Evolutionary conservation across 1,284 basidiomycete species (phyloP).

Genomic region (Cryptococcus neoformans): DNA sequence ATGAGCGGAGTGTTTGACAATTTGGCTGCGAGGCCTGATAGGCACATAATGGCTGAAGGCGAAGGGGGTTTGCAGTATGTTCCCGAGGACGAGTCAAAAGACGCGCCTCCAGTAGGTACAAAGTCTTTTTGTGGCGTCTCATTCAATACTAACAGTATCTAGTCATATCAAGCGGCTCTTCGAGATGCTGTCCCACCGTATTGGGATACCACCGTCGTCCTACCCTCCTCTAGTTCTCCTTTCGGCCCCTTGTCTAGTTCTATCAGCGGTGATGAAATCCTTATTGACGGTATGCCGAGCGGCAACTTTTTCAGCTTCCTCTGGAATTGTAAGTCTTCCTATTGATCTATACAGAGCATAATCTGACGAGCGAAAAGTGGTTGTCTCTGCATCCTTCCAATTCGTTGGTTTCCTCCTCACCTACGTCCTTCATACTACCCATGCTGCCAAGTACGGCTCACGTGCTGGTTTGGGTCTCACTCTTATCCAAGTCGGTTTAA

Average conservation of each 20-base stretch:
- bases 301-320: conserved; percentile 54
- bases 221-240: conserved; percentile 52
- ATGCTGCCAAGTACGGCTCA: conserved; percentile 91
- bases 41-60: conserved; percentile 51
- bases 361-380: conserved; percentile 46
- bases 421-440: conserved; percentile 88
- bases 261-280: conserved; percentile 54
- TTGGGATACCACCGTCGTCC: conserved; percentile 94
- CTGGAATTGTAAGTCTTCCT: conserved; percentile 44
- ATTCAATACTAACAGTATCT: conserved; percentile 3
- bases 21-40: conserved; percentile 81
- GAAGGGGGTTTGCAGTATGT: conserved; percentile 61
- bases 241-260: conserved; percentile 51
- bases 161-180: conserved; percentile 86
- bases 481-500: conserved; percentile 87
- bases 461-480: conserved; percentile 93
- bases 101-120: conserved; percentile 72
- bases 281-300: conserved; percentile 57
- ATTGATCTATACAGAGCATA: background rate
- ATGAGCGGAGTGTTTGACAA: conserved; percentile 98
- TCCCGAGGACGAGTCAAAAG: conserved; percentile 76
- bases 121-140: background rate
- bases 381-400: conserved; percentile 94
- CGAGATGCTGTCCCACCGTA: conserved; percentile 91
- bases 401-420: conserved; percentile 94